Conservation (phyloP, 2,329 filamentous ascomycete species). For the Fusarium globosum region DNA sequence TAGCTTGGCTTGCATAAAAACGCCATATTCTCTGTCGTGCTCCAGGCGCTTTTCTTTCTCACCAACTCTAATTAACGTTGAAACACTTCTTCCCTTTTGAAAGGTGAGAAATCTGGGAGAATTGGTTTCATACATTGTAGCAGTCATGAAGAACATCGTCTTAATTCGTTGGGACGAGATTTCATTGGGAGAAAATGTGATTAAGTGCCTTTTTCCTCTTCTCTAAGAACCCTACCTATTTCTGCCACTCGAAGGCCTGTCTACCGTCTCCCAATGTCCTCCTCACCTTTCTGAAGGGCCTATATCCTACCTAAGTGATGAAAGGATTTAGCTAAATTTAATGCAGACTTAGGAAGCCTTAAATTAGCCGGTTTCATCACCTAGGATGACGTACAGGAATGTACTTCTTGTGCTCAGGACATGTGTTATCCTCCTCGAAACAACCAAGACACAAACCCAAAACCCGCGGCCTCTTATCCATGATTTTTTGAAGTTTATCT, state of each 20-base stretch:
- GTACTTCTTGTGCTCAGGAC: neutral
- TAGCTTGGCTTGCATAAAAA: fast-evolving
- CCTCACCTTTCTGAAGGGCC: neutral
- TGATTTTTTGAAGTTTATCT: neutral
- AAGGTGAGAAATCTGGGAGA: neutral
- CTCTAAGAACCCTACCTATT: neutral
- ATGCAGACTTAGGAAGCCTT: neutral
- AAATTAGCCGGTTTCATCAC: neutral
- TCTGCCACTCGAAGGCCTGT: neutral
- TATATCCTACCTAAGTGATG: neutral
- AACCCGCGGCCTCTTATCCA: too few relatives aligned
- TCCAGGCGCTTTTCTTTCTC: neutral
- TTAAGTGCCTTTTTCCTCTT: neutral
- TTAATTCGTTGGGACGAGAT: neutral
- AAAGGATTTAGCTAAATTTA: neutral
- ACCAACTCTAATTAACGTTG: neutral
- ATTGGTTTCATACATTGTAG: neutral
- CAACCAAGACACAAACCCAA: slow-evolving; percentile 2
- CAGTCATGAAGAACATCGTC: neutral
- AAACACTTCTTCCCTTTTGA: neutral
- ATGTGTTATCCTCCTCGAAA: too few relatives aligned
- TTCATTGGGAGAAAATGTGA: fast-evolving
- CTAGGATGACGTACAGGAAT: neutral
- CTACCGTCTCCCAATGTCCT: too few relatives aligned
- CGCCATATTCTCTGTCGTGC: neutral